Evolutionary conservation across 1,284 basidiomycete genomes (phyloP), one percentile per base, ranked within the genome.

Genomic region (Sutorius eximius): DNA sequence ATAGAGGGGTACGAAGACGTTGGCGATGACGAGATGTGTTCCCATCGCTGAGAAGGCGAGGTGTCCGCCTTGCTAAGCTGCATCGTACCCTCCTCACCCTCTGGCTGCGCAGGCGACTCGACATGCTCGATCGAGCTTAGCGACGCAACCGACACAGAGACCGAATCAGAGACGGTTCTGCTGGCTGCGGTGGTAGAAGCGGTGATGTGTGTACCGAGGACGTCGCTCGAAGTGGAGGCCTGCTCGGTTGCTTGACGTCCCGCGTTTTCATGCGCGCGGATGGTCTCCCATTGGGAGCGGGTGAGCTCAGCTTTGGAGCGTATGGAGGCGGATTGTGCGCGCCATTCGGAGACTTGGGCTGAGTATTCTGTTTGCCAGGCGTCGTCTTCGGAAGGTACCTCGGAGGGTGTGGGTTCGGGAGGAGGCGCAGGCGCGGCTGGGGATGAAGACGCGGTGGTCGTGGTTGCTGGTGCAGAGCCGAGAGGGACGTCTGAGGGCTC

Each of bases 1-100:
- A 89, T 75, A 54, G 89, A 91, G n/a, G 89, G 87, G 67, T 81
- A 86, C 5, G 89, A 91, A 1, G 87, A 89, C 5, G 81, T 80
- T 41, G 82, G 69, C 1, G 81, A 83, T 20, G 83, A 81, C 41
- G 82, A 77, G 42, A 89, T 72, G 57, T 87, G 79, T 65, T 88
- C 87, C 87, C 87, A 89, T 62, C 79, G 84, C 64, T 85, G 80
- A n/a, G 79, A 79, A 41, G 77, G 76, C 43, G 67, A 72, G 15
- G 49, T 56, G 8, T 4, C 65, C 2, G 40, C 16, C 38, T 55
- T 65, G 13, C 29, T 29, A 15, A 52, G 56, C 27, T 55, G 59
- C 7, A 8, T n/a, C 2, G 30, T 16, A 33, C 10, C 18, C 18
- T 47, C 53, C n/a, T 29, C 30, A 13, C 38, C 53, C 59, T 77